These are phyloP conservation scores for Penicillium cataractarum DNA, from an alignment of 495 filamentous ascomycete species.

Conservation along the genomic window DNA sequence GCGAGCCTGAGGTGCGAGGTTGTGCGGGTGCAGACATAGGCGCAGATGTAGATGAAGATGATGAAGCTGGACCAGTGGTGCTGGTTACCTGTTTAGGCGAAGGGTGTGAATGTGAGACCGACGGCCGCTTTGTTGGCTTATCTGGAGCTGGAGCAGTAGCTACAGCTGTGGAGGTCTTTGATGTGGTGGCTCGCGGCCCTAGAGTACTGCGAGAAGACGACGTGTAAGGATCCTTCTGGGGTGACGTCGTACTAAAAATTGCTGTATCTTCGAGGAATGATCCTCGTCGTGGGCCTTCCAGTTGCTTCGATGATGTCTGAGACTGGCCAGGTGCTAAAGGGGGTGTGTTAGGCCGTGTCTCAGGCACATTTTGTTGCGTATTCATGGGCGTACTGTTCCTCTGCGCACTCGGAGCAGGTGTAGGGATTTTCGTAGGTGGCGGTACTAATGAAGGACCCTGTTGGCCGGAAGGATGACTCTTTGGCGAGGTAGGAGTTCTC, in stretches of 20 bases:
- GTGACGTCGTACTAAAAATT: background rate
- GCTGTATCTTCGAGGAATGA: background rate
- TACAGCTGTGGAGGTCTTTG: background rate
- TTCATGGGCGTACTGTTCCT: background rate
- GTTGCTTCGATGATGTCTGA: background rate
- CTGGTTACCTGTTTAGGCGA: background rate
- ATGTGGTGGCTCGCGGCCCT: background rate
- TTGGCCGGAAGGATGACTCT: background rate
- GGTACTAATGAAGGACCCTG: background rate
- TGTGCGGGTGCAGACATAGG: background rate
- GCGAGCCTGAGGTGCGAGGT: background rate
- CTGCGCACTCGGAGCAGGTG: background rate
- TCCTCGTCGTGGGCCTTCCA: background rate
- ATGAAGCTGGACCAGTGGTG: background rate
- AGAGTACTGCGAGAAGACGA: slow-evolving; percentile 1
- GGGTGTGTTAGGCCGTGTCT: background rate
- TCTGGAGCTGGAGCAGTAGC: background rate
- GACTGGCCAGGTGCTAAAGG: background rate
- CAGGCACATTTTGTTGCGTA: background rate
- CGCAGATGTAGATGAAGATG: background rate
- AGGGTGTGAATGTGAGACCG: background rate
- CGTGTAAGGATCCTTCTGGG: background rate
- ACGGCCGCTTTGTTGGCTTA: background rate
- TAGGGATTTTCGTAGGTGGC: background rate
- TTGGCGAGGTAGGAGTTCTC: background rate